These are phyloP conservation scores for Flagelloscypha sp. DNA, from an alignment of 768 basidiomycete genomes.

Conservation along the genomic window DNA sequence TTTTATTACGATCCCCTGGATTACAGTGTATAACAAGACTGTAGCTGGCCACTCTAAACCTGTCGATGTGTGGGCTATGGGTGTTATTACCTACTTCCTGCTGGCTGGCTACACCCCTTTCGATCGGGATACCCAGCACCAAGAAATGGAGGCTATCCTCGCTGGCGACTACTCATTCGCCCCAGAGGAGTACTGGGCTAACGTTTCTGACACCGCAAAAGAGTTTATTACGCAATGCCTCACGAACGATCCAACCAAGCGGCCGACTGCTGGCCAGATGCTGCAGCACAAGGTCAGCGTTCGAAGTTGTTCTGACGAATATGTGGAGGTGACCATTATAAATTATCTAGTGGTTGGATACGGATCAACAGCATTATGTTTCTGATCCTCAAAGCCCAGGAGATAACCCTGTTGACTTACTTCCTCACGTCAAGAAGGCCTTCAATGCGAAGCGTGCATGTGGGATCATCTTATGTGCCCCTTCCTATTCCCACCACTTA, in stretches of 20 bases:
- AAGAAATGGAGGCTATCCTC: constrained; percentile 95
- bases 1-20: constrained; percentile 1
- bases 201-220: constrained; percentile 75
- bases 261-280: constrained; percentile 73
- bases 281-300: constrained; percentile 58
- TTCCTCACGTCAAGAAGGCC: constrained; percentile 83
- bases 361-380: constrained; percentile 62
- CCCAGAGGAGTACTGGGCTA: constrained; percentile 74
- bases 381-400: constrained; percentile 45
- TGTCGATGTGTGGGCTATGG: constrained; percentile 96
- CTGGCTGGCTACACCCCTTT: constrained; percentile 93
- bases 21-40: constrained; percentile 3
- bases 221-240: constrained; percentile 79
- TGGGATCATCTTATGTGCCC: constrained; percentile 28
- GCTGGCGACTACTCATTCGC: constrained; percentile 22
- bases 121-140: constrained; percentile 79
- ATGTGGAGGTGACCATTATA: background rate
- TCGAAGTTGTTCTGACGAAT: background rate
- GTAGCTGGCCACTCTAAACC: constrained; percentile 88
- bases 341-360: constrained; percentile 58
- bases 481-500: constrained; percentile 4
- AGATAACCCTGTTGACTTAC: constrained; percentile 64
- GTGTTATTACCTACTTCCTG: constrained; percentile 96
- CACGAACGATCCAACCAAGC: constrained; percentile 68
- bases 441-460: constrained; percentile 86